phyloP scores from a whole-genome alignment of 2,329 filamentous ascomycete genomes.

The Fusarium haematococcum region DNA sequence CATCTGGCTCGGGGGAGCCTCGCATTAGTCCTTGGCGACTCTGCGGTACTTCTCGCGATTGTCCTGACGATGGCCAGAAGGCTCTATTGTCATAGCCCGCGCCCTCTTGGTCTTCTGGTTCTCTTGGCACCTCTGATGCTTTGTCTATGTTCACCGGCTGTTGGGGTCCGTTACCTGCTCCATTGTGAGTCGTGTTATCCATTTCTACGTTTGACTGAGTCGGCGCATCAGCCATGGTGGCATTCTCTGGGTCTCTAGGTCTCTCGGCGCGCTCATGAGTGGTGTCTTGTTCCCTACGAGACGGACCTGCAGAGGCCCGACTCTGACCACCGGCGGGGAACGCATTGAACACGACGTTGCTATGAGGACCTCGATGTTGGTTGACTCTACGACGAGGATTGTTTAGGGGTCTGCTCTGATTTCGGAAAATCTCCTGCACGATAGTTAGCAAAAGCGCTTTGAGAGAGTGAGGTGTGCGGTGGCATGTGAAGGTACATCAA shows the following conservation, averaged over 20 bases:
- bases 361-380: background rate
- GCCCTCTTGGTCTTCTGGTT: background rate
- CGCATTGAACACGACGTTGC: no score
- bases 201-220: background rate
- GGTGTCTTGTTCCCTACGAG: background rate
- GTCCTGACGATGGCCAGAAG: accelerated
- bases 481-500: background rate
- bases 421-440: background rate
- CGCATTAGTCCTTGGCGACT: accelerated
- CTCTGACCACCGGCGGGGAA: background rate
- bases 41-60: background rate
- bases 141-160: background rate
- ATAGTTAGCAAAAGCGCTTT: background rate
- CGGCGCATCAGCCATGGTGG: background rate
- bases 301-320: background rate
- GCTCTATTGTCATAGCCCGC: background rate
- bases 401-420: accelerated
- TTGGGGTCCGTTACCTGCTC: background rate
- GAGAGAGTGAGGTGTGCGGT: accelerated
- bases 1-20: background rate
- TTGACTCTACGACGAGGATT: background rate
- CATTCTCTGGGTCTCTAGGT: accelerated
- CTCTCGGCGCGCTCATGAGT: no score
- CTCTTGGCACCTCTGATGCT: background rate
- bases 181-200: background rate